phyloP scores from a whole-genome alignment of 352 stramenopile genomes.

The Globisporangium lucens region DNA sequence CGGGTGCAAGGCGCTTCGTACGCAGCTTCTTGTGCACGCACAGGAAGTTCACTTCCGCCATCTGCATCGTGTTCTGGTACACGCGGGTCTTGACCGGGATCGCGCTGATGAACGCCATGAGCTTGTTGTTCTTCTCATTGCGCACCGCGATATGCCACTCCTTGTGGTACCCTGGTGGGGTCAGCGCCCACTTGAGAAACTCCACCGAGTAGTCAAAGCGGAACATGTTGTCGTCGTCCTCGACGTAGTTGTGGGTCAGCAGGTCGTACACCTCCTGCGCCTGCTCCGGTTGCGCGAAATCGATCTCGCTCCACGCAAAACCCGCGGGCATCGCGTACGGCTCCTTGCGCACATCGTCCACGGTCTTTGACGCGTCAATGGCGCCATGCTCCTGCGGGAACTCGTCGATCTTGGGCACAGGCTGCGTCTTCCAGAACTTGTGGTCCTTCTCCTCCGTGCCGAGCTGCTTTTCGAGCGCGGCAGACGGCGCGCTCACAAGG shows the following conservation, averaged over 20 bases:
- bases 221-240: slow-evolving; percentile 98
- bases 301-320: slow-evolving; percentile 92
- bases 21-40: slow-evolving; percentile 99
- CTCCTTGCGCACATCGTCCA: slow-evolving; percentile 87
- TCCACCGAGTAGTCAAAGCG: slow-evolving; percentile 89
- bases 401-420: slow-evolving; percentile 71
- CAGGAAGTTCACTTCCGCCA: slow-evolving; percentile 99
- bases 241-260: slow-evolving; percentile 98
- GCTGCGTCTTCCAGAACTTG: slow-evolving; percentile 92
- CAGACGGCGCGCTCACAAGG: slow-evolving; percentile 27
- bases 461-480: slow-evolving; percentile 19
- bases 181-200: slow-evolving; percentile 92
- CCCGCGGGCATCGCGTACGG: slow-evolving; percentile 96
- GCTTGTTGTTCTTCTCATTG: slow-evolving; percentile 85
- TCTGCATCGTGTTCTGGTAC: slow-evolving; percentile 47
- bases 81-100: slow-evolving; percentile 88
- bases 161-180: slow-evolving; percentile 90
- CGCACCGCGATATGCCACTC: slow-evolving; percentile 96
- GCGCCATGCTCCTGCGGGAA: slow-evolving; percentile 78
- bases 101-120: slow-evolving; percentile 97
- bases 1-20: slow-evolving; percentile 94
- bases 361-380: slow-evolving; percentile 92
- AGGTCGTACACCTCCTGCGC: slow-evolving; percentile 95
- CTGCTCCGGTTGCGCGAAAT: slow-evolving; percentile 81
- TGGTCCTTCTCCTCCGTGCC: slow-evolving; percentile 37